These are phyloP conservation scores for Durusdinium trenchii DNA, from an alignment of 73 alveolate genomes.

Conservation along the genomic window DNA sequence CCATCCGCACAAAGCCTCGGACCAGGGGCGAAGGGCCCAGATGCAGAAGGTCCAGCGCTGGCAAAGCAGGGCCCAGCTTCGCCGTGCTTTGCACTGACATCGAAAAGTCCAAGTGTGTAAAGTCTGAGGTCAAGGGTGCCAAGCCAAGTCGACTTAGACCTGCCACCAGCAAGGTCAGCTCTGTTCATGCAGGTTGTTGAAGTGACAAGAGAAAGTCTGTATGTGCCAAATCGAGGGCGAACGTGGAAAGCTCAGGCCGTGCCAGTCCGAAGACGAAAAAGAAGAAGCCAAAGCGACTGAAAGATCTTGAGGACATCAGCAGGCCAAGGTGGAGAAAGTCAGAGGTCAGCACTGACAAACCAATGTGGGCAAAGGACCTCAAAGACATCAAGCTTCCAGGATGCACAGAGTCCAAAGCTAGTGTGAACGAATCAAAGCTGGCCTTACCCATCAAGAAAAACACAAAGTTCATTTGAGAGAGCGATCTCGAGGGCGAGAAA, in stretches of 20 bases:
- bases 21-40: background rate
- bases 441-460: background rate
- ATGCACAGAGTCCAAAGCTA: background rate
- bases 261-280: background rate
- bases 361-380: constrained; percentile 9
- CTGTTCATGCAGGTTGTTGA: background rate
- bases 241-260: background rate
- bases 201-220: background rate
- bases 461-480: background rate
- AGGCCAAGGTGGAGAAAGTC: constrained; percentile 17
- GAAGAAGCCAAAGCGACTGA: background rate
- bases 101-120: background rate
- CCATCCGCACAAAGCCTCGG: constrained; percentile 31
- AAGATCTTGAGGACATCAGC: background rate
- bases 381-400: background rate
- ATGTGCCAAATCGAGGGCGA: background rate
- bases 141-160: background rate
- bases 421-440: background rate
- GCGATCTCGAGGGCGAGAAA: background rate
- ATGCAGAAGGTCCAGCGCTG: constrained; percentile 22
- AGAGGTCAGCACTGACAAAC: background rate
- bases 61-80: background rate
- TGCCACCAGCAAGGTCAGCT: background rate
- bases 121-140: background rate
- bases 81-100: background rate